Percentiles rank a stretch among this genome's conserved stretches.
Conservation (phyloP, 2,329 filamentous ascomycete genomes). For the Colletotrichum sublineola region DNA sequence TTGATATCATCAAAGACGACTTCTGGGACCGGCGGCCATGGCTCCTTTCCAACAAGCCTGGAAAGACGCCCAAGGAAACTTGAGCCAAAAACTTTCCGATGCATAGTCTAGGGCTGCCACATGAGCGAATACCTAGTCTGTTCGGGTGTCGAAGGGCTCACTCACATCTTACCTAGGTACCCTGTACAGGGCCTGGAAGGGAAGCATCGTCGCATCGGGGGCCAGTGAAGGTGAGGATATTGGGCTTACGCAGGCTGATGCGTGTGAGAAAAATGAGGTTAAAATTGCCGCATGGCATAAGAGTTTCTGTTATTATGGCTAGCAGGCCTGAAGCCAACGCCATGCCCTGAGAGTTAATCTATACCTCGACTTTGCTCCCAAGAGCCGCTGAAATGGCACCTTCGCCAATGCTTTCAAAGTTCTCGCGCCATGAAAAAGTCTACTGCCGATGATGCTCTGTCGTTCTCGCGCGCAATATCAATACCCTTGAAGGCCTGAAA, state of each 20-base stretch:
- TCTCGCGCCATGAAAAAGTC: conserved; percentile 5
- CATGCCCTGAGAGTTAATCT: neutral
- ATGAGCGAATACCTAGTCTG: neutral
- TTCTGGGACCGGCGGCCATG: conserved; percentile 93
- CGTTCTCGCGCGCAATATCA: neutral
- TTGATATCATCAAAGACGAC: conserved; percentile 94
- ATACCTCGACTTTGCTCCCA: neutral
- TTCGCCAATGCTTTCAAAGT: neutral
- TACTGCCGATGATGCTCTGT: neutral
- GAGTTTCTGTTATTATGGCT: neutral
- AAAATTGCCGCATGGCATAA: neutral
- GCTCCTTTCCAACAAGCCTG: conserved; percentile 81
- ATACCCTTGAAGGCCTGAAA: neutral
- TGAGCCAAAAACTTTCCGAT: conserved; percentile 44
- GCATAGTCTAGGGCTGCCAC: neutral
- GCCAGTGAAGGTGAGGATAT: neutral
- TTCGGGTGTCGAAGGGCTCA: neutral
- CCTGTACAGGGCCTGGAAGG: neutral
- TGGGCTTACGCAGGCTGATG: neutral
- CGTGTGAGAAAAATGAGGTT: neutral
- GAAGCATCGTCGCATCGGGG: neutral
- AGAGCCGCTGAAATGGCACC: neutral
- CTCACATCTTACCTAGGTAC: neutral
- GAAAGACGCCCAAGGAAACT: conserved; percentile 74
- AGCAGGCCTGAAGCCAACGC: neutral